Evolutionary conservation across 768 basidiomycete genomes (phyloP), one percentile per base, ranked within the genome.

Genomic region (Pleurotus tuber-regium): DNA sequence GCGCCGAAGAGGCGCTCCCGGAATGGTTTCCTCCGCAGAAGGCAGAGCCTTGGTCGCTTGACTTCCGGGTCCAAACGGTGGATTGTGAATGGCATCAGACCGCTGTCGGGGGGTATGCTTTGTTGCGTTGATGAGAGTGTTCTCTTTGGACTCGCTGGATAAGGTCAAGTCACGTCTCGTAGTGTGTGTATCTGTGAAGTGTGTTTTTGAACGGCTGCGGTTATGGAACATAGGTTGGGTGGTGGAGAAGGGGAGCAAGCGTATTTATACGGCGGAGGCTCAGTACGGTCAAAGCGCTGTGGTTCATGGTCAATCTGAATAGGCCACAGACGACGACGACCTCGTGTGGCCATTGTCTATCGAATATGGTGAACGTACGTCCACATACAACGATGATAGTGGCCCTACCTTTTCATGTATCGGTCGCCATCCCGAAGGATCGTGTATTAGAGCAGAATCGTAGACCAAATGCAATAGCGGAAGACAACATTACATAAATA

Each of bases 291-390:
- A 21, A 10, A 42, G 21, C 41, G 18, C 41, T 1, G 41, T 42
- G 41, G 41, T 42, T 42, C 18, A 24, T 42, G 41, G 41, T 35
- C 46, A 19, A 38, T 38, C n/a, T 31, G 19, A 31, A 10, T n/a
- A 28, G 14, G 30, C 31, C 46, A 48, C 40, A 42, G 14, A 23
- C 18, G 25, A 31, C 11, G 21, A 14, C 29, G n/a, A 28, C 43
- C 43, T 46, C 43, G 12, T 46, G 46, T 31, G 10, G 30, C 11
- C 46, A 48, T 48, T 48, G 46, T 48, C 35, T 31, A 3, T 35
- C 43, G 33, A n/a, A 35, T 35, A 35, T 10, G 33, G 10, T n/a
- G 33, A 35, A 10, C 10, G 33, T n/a, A n/a, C 10, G 33, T 10
- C 10, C n/a, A n/a, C 10, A 35, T 35, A 35, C 10, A 35, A 35